Evolutionary conservation across 2,329 filamentous ascomycete species (phyloP).

Genomic region (Talaromyces pinophilus): DNA sequence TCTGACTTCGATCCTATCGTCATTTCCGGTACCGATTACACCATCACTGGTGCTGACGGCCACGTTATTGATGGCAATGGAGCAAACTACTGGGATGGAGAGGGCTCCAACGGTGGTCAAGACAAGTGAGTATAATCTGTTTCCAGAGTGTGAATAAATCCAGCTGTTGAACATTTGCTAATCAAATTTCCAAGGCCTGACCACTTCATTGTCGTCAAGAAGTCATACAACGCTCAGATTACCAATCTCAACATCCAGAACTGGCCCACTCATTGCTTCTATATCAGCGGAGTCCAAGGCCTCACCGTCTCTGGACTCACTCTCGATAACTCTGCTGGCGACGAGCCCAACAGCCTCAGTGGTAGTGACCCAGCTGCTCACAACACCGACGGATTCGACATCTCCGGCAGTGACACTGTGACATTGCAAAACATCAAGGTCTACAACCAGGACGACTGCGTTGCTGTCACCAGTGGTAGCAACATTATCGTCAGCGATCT

Average conservation of each 20-base stretch:
- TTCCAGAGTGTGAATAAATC: not conserved
- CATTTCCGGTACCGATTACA: conserved; percentile 59
- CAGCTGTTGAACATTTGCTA: not conserved
- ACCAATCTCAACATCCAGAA: conserved; percentile 36
- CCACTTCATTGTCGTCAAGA: conserved; percentile 23
- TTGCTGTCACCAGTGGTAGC: conserved; percentile 40
- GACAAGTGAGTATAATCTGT: conserved; percentile 39
- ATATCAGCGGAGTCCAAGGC: conserved; percentile 46
- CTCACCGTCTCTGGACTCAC: conserved; percentile 55
- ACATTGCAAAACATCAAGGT: conserved; percentile 56
- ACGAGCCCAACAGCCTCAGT: conserved; percentile 28
- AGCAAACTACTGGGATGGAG: conserved; percentile 60
- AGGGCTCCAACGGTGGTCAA: conserved; percentile 61
- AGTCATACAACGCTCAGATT: conserved; percentile 30
- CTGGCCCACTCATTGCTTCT: conserved; percentile 39
- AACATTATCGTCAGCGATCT: conserved; percentile 46
- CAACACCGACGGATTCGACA: conserved; percentile 63
- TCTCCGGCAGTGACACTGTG: conserved; percentile 52
- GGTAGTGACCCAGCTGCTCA: conserved; percentile 37
- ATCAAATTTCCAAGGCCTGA: conserved; percentile 33
- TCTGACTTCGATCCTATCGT: conserved; percentile 64
- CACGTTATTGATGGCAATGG: conserved; percentile 60
- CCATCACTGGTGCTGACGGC: conserved; percentile 55
- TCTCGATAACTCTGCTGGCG: conserved; percentile 61
- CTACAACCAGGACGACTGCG: conserved; percentile 64